Evolutionary conservation across 2,329 filamentous ascomycete species (phyloP), one percentile per base, ranked within the genome.

Genomic region (Zymoseptoria crescenta): DNA sequence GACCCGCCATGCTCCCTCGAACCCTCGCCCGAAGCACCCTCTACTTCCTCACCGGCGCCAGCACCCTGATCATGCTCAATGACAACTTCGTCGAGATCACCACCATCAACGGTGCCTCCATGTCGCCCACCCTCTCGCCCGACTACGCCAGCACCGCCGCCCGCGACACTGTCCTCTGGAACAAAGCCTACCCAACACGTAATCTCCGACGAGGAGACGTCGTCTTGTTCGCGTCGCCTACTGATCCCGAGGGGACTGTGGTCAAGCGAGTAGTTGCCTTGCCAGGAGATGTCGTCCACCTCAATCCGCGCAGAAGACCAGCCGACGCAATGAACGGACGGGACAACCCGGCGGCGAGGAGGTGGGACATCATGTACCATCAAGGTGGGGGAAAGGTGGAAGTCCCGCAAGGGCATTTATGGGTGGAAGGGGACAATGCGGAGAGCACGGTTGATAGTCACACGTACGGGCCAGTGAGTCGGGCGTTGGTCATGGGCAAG

Each of bases 391-490:
- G 73, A 1, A 72, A 65, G 59, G 72, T 88, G 52, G 80, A 81
- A 62, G 83, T 99, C 21, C 93, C 92, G 4, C 81, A 81, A 62
- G 91, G 91, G 19, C 92, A 97, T 76, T 81, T 97, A 28, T 99
- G 94, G 94, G 85, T 99, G 0, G 93, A 97, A 72, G 94, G 94
- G 1, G 94, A 99, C 71, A 91, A 88, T 68, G 82, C 83, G 67
- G 80, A 82, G 55, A 83, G 83, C 67, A 90, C 84, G 57, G 73
- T 86, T 60, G 94, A 99, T 76, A 96, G 91, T 74, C 96, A 96
- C 74, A 85, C 85, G 10, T 96, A 95, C 73, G 94, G 94, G 0
- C 91, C 94, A 4, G 72, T 80, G 50, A 69, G 72, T 62, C 84
- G 83, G 64, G 83, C 83, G 57, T 72, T 97, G 63, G 82, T 97